A percentile compares a stretch with the other conserved stretches of the same genome.
Evolutionary conservation across 768 basidiomycete genomes (phyloP).

Genomic region (Macrolepiota albuminosa): DNA sequence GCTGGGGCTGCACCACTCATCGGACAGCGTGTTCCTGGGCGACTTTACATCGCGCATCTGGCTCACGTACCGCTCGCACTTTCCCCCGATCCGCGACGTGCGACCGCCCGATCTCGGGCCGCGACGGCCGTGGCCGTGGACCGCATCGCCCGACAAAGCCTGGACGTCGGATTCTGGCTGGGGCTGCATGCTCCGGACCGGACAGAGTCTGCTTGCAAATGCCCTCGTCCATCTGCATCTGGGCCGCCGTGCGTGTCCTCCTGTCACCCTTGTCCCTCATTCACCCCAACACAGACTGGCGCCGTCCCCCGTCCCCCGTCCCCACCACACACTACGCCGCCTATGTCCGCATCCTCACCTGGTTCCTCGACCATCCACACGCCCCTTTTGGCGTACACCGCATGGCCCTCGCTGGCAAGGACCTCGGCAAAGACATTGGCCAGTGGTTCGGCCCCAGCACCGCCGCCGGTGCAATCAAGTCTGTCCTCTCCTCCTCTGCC

Average conservation of each 20-base stretch:
- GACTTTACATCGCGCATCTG: constrained; percentile 89
- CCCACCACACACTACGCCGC: constrained; percentile 67
- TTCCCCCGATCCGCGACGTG: constrained; percentile 72
- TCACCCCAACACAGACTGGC: constrained; percentile 57
- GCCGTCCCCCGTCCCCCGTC: constrained; percentile 60
- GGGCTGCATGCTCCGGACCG: constrained; percentile 91
- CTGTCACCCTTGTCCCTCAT: neutral
- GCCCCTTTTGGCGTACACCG: constrained; percentile 94
- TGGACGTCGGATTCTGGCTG: constrained; percentile 85
- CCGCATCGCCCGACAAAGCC: constrained; percentile 45
- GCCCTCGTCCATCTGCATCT: constrained; percentile 72
- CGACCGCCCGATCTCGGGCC: constrained; percentile 30
- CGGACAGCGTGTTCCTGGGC: constrained; percentile 52
- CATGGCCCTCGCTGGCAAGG: constrained; percentile 93
- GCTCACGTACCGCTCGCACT: constrained; percentile 90
- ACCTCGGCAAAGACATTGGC: constrained; percentile 91
- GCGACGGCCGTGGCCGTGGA: neutral
- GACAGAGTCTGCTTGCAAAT: constrained; percentile 80
- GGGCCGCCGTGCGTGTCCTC: constrained; percentile 29
- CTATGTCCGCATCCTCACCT: constrained; percentile 88
- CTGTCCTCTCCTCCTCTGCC: neutral
- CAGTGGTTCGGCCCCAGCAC: constrained; percentile 99
- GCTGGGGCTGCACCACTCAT: constrained; percentile 41
- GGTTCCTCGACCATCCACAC: constrained; percentile 91
- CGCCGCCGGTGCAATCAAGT: constrained; percentile 91